Evolutionary conservation across 306 rosid species (phyloP).

Genomic region (Cucumis melo): DNA sequence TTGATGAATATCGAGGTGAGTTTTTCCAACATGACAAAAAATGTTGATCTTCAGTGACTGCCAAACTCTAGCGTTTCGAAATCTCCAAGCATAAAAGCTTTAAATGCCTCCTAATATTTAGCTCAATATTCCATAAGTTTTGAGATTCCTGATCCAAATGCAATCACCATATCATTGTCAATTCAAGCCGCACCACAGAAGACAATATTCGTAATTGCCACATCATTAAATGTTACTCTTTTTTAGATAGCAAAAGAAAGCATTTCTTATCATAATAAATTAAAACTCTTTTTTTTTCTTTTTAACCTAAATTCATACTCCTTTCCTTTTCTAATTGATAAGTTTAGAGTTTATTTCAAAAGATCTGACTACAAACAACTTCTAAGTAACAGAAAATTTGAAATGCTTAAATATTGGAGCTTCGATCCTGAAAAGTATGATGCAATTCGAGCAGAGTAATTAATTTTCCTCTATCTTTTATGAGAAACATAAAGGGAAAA

Average conservation of each 20-base stretch:
- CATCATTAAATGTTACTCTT: not conserved
- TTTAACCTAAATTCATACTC: not conserved
- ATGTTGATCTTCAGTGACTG: slow-evolving; percentile 14
- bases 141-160: not conserved
- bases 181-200: not conserved
- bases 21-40: slow-evolving; percentile 13
- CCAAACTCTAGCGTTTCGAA: slow-evolving; percentile 33
- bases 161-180: not conserved
- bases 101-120: not conserved
- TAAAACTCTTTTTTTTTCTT: not conserved
- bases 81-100: not conserved
- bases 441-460: not conserved
- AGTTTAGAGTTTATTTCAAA: not conserved
- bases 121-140: not conserved
- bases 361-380: not conserved
- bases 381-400: not conserved
- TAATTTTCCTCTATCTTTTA: not conserved
- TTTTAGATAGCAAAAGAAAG: not conserved
- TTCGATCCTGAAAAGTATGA: not conserved
- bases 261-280: not conserved
- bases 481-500: not conserved
- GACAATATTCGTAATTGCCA: not conserved
- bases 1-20: slow-evolving; percentile 19
- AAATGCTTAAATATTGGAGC: not conserved
- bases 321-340: not conserved